Evolutionary conservation across 1,284 basidiomycete genomes (phyloP).

Genomic region (Heterobasidion parviporum): DNA sequence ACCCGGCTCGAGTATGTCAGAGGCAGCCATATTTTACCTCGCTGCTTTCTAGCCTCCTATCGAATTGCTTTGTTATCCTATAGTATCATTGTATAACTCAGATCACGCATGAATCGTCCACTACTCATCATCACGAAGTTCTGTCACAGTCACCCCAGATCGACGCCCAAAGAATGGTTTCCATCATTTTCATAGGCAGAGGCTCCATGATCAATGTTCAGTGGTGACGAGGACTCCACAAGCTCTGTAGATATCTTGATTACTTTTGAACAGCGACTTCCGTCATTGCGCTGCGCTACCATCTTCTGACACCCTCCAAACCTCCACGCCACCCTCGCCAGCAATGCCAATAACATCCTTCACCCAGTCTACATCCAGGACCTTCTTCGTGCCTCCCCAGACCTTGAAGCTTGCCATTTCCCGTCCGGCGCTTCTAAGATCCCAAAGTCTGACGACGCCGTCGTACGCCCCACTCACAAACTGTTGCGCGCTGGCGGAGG

Average conservation of each 20-base stretch:
- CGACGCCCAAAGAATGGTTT: too few relatives aligned
- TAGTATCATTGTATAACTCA: too few relatives aligned
- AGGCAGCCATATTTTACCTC: too few relatives aligned
- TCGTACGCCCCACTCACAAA: constrained; percentile 80
- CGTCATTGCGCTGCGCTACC: neutral
- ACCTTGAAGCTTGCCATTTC: constrained; percentile 62
- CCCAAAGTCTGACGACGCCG: constrained; percentile 81
- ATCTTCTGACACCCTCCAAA: constrained; percentile 55
- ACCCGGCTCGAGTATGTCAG: too few relatives aligned
- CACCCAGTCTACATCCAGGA: constrained; percentile 73
- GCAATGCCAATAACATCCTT: constrained; percentile 66
- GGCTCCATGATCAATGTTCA: too few relatives aligned
- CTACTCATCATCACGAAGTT: too few relatives aligned
- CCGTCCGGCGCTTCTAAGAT: constrained; percentile 62
- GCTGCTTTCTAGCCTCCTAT: too few relatives aligned
- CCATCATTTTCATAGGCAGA: too few relatives aligned
- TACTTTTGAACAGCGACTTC: neutral
- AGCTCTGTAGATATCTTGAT: neutral
- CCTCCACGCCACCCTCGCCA: constrained; percentile 77
- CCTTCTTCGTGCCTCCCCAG: constrained; percentile 50
- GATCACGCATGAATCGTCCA: too few relatives aligned
- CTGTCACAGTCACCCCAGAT: too few relatives aligned
- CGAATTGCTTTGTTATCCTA: too few relatives aligned
- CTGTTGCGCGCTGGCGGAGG: constrained; percentile 38
- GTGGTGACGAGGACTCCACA: neutral